A percentile compares a stretch with the other conserved stretches of the same genome.
These are phyloP conservation scores for Leccinum griseonigrum DNA, from an alignment of 1,284 basidiomycete genomes.

Conservation along the genomic window DNA sequence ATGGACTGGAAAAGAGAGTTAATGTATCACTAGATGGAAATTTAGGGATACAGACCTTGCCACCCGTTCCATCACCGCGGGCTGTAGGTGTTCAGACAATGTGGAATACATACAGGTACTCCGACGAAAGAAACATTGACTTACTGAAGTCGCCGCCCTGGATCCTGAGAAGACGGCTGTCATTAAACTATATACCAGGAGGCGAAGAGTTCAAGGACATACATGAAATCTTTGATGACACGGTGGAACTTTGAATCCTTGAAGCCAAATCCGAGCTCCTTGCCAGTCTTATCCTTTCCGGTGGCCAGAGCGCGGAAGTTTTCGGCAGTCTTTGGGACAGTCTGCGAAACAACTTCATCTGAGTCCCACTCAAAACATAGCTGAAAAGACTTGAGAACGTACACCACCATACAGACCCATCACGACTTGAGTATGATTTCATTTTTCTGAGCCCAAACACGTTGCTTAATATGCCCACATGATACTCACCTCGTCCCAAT, in stretches of 20 bases:
- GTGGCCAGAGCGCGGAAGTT: constrained; percentile 89
- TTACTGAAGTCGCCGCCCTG: constrained; percentile 92
- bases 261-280: constrained; percentile 76
- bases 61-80: constrained; percentile 94
- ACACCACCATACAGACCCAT: constrained; percentile 86
- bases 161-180: constrained; percentile 46
- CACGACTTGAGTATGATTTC: constrained; percentile 48
- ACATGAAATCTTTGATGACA: constrained; percentile 98
- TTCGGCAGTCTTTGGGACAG: constrained; percentile 96
- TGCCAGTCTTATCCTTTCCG: constrained; percentile 79
- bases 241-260: constrained; percentile 97
- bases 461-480: constrained; percentile 4
- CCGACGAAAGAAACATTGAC: constrained; percentile 22
- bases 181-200: neutral
- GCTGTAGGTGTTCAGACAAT: constrained; percentile 39
- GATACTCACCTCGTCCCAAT: constrained; percentile 72
- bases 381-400: constrained; percentile 15
- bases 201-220: constrained; percentile 17
- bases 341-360: constrained; percentile 45
- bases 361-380: constrained; percentile 2
- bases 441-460: constrained; percentile 8
- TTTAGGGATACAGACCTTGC: constrained; percentile 49
- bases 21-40: neutral
- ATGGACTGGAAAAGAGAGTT: constrained; percentile 57
- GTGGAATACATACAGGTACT: neutral